Evolutionary conservation across 148 eudicot genomes (phyloP), one percentile per base, ranked within the genome.

Genomic region (Chenopodium album): DNA sequence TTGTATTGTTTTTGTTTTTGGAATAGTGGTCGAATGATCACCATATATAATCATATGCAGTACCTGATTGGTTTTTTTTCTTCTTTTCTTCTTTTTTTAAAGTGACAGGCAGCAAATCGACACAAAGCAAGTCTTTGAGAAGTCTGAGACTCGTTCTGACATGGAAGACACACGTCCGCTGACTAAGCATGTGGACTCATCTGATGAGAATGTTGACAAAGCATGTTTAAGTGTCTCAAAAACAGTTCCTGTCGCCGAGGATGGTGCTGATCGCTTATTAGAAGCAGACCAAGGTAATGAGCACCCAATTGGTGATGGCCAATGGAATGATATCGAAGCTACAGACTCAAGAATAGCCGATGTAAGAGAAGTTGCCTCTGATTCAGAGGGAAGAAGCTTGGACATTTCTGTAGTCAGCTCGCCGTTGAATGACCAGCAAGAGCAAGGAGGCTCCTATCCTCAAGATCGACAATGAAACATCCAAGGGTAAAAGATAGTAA

Each of bases 321-420:
- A 89, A 82, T 96, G 98, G 98, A 96, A 88, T 73, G 99, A 96
- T 82, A 96, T 94, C 83, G 91, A 90, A 82, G 88, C 98, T 34
- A 91, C 98, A 9, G 99, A 96, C 29, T 90, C 98, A 64, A 86
- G 87, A 32, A 91, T 96, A 83, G 90, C 99, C 11, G 99, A 96
- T 74, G 99, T 96, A 8, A 87, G 99, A 82, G 99, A 96, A 85
- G 87, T 96, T 73, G 84, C 88, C 28, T 84, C 85, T 4, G 90
- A 88, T 83, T 81, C 85, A 50, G 93, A 87, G 79, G 85, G 88
- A 63, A 86, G 86, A 79, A 95, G 96, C 83, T 82, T 88, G 37
- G 98, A 95, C 79, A 92, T 93, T n/a, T 84, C 97, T 13, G 98
- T 93, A 34, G 90, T 93, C 84, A 87, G 79, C 63, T 84, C 70